Conservation (phyloP, 2,329 filamentous ascomycete genomes). For the Sporothrix pallida region DNA sequence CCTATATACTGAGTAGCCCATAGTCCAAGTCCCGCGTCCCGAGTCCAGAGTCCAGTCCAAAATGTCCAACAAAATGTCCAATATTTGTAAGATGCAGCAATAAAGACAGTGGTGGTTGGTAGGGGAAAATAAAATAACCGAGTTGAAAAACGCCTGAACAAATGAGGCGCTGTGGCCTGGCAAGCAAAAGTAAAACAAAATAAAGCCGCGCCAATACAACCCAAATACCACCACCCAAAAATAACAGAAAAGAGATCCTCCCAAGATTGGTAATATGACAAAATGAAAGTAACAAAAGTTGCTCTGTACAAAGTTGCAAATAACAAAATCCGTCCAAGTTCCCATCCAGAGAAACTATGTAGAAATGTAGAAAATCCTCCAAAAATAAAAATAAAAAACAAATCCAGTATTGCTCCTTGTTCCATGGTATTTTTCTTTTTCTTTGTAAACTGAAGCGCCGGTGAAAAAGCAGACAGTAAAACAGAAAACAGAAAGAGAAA, state of each 20-base stretch:
- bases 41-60: no score
- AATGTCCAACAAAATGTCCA: no score
- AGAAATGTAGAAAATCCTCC: neutral
- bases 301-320: neutral
- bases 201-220: neutral
- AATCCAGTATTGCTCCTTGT: slow-evolving; percentile 2
- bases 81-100: neutral
- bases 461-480: neutral
- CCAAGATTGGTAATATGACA: neutral
- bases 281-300: neutral
- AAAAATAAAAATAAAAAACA: neutral
- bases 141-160: neutral
- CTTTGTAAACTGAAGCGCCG: neutral
- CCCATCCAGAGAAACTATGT: neutral
- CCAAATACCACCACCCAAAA: neutral
- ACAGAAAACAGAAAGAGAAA: neutral
- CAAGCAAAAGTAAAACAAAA: neutral
- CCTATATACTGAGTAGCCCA: neutral
- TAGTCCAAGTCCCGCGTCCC: no score
- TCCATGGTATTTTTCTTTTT: neutral
- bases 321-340: neutral
- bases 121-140: neutral
- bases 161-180: slow-evolving; percentile 5
- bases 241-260: slow-evolving; percentile 1
- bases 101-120: slow-evolving; percentile 10